These are phyloP conservation scores for Fomitopsis betulina DNA, from an alignment of 1,284 basidiomycete species.

Conservation along the genomic window DNA sequence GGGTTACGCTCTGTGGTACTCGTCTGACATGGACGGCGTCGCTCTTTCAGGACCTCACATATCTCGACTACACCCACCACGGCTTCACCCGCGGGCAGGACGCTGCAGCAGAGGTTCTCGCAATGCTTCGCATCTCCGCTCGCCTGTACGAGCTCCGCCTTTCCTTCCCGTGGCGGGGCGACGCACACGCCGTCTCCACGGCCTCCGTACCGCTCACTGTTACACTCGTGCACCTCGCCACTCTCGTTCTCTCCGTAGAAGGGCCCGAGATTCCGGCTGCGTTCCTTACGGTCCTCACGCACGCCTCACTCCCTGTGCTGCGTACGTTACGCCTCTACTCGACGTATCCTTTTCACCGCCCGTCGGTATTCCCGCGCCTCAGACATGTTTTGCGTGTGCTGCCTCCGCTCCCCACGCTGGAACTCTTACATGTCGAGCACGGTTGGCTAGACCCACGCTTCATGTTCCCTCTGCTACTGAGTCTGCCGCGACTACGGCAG, in stretches of 20 bases:
- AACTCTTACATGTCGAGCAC: slow-evolving; percentile 22
- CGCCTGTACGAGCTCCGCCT: slow-evolving; percentile 20
- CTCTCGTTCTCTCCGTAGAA: slow-evolving; percentile 19
- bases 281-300: slow-evolving; percentile 20
- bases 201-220: slow-evolving; percentile 16
- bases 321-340: slow-evolving; percentile 20
- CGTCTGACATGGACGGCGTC: slow-evolving; percentile 56
- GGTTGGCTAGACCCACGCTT: slow-evolving; percentile 27
- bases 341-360: slow-evolving; percentile 6
- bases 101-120: slow-evolving; percentile 25
- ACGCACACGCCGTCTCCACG: slow-evolving; percentile 4
- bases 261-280: slow-evolving; percentile 25
- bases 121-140: slow-evolving; percentile 29
- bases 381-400: slow-evolving; percentile 24
- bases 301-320: slow-evolving; percentile 20
- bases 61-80: slow-evolving; percentile 47
- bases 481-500: slow-evolving; percentile 19
- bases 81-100: slow-evolving; percentile 30
- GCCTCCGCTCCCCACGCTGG: slow-evolving; percentile 20
- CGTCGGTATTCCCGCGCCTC: slow-evolving; percentile 18
- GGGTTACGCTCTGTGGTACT: slow-evolving; percentile 56
- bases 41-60: slow-evolving; percentile 54
- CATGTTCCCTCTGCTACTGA: slow-evolving; percentile 20
- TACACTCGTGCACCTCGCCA: slow-evolving; percentile 17
- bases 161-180: slow-evolving; percentile 21